Evolutionary conservation across 768 basidiomycete genomes (phyloP).

Genomic region (Mycena albidolilacea): DNA sequence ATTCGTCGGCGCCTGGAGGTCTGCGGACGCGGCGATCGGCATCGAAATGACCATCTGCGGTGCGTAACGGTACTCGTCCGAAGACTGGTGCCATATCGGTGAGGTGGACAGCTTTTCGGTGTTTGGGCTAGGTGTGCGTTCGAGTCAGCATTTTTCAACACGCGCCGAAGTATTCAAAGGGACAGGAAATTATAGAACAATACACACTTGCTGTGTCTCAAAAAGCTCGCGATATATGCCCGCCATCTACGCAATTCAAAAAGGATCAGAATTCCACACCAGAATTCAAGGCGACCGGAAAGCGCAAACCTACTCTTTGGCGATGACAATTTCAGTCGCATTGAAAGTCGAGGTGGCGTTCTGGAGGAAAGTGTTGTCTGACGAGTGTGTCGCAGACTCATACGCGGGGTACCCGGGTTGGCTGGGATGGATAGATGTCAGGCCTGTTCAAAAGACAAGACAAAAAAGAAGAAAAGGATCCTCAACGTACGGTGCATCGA

Average conservation of each 20-base stretch:
- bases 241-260: neutral
- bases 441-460: neutral
- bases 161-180: too few relatives aligned
- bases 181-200: neutral
- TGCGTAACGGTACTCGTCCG: too few relatives aligned
- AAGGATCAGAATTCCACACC: neutral
- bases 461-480: constrained; percentile 1
- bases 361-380: neutral
- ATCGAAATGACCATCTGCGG: too few relatives aligned
- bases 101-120: too few relatives aligned
- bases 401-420: neutral
- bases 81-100: too few relatives aligned
- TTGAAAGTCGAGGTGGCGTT: constrained; percentile 6
- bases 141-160: too few relatives aligned
- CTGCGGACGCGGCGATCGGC: too few relatives aligned
- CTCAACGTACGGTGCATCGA: neutral
- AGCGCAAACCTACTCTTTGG: neutral
- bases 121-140: too few relatives aligned
- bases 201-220: neutral
- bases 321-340: neutral
- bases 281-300: neutral
- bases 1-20: too few relatives aligned
- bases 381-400: neutral
- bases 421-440: neutral
- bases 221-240: constrained; percentile 1